These are phyloP conservation scores for Juncus effusus DNA, from an alignment of 176 grass and related monocot species.

Conservation along the genomic window DNA sequence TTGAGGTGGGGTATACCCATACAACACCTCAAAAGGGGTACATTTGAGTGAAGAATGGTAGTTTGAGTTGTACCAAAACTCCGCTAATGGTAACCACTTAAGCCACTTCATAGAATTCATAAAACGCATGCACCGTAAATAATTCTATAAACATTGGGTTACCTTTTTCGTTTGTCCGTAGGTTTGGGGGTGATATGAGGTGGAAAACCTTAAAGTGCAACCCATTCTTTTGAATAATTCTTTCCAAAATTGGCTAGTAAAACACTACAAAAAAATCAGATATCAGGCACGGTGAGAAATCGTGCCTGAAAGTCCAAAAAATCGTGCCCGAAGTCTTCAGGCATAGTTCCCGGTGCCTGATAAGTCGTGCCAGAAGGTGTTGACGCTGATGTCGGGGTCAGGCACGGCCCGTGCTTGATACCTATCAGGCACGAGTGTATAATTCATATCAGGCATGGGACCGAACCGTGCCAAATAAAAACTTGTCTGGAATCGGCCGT, in stretches of 20 bases:
- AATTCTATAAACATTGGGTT: neutral
- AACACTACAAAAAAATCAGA: no score
- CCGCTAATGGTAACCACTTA: neutral
- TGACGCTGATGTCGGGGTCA: no score
- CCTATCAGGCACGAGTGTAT: no score
- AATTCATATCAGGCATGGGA: no score
- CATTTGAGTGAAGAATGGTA: neutral
- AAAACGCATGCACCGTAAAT: neutral
- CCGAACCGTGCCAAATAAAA: no score
- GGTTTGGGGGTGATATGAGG: neutral
- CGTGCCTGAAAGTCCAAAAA: no score
- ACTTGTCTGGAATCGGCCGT: no score
- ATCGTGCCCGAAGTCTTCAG: no score
- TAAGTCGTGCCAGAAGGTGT: no score
- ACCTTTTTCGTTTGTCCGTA: neutral
- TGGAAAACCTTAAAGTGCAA: neutral
- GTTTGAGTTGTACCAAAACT: neutral
- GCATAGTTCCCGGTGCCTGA: no score
- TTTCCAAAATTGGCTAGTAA: neutral
- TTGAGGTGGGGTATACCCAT: neutral
- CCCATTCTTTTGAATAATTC: neutral
- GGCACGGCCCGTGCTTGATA: no score
- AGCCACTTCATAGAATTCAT: neutral
- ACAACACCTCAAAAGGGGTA: neutral
- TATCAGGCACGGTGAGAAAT: no score